phyloP scores from a whole-genome alignment of 352 stramenopile genomes.

The Lagenidium sp. region DNA sequence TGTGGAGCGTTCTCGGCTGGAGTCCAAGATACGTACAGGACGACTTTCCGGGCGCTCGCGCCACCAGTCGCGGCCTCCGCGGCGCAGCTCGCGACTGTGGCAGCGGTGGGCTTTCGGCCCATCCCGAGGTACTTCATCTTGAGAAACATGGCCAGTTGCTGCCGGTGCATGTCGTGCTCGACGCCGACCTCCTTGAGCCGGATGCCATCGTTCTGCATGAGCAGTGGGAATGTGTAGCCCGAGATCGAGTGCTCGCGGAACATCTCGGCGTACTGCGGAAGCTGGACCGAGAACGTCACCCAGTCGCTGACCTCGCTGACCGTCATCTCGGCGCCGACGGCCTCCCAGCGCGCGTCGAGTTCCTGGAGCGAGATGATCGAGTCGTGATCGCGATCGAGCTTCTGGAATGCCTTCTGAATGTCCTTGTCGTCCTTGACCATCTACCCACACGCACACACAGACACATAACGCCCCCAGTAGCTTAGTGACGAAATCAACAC shows the following conservation, averaged over 20 bases:
- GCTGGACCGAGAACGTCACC: conserved; percentile 68
- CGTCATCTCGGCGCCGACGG: conserved; percentile 79
- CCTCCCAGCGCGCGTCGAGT: conserved; percentile 74
- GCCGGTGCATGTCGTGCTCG: conserved; percentile 55
- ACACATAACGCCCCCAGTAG: too few species aligned
- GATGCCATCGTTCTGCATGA: conserved; percentile 76
- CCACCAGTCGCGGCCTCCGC: conserved; percentile 12
- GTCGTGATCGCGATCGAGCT: conserved; percentile 71
- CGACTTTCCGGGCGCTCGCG: conserved; percentile 4
- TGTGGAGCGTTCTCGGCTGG: conserved; percentile 34
- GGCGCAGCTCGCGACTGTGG: conserved; percentile 31
- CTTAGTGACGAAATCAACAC: too few species aligned
- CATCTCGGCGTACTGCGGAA: conserved; percentile 73
- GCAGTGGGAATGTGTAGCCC: conserved; percentile 77
- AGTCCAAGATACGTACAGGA: conserved; percentile 54
- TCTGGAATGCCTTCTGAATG: conserved; percentile 56
- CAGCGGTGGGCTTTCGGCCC: conserved; percentile 44
- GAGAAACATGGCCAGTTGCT: conserved; percentile 76
- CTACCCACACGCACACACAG: conserved; percentile 10
- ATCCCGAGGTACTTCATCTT: conserved; percentile 79
- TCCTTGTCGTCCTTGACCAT: conserved; percentile 52
- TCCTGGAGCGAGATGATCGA: conserved; percentile 76
- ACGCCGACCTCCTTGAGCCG: conserved; percentile 69
- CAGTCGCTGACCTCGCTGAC: conserved; percentile 77
- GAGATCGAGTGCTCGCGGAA: conserved; percentile 78